Evolutionary conservation across 176 grass and related monocot species (phyloP).

Genomic region (Luzula sylvatica): DNA sequence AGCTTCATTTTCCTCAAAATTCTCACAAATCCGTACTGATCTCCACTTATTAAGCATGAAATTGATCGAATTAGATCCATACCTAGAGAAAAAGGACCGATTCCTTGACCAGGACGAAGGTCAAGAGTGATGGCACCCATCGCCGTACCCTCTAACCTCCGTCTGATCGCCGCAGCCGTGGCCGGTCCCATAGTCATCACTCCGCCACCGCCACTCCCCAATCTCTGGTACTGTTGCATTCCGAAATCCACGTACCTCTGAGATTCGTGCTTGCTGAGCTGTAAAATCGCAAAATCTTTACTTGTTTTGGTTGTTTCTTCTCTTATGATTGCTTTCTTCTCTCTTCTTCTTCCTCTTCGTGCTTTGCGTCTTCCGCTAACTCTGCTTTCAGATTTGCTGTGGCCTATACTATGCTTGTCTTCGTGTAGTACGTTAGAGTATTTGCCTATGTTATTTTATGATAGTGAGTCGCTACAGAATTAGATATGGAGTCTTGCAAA

Average conservation of each 20-base stretch:
- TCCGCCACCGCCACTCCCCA: neutral
- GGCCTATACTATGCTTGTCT: too few relatives aligned
- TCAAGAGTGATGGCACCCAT: conserved; percentile 95
- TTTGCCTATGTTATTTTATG: too few relatives aligned
- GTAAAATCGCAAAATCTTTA: too few relatives aligned
- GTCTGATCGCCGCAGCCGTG: conserved; percentile 32
- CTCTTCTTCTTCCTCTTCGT: neutral
- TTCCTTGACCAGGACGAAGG: conserved; percentile 72
- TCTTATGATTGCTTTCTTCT: conserved; percentile 1
- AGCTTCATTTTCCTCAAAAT: too few relatives aligned
- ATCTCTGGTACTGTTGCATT: conserved; percentile 17
- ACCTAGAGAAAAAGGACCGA: conserved; percentile 90
- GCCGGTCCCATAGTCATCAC: conserved; percentile 25
- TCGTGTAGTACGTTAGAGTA: too few relatives aligned
- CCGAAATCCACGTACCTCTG: neutral
- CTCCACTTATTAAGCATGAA: neutral
- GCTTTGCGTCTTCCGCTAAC: conserved; percentile 6
- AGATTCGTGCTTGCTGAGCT: neutral
- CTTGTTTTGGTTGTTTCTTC: neutral
- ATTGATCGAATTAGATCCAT: conserved; percentile 9
- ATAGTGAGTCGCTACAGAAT: too few relatives aligned
- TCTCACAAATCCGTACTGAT: too few relatives aligned
- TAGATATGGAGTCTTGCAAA: too few relatives aligned
- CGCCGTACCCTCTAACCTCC: conserved; percentile 73
- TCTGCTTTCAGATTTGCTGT: neutral